Percentiles rank a stretch among this genome's conserved stretches.
Evolutionary conservation across 2,329 filamentous ascomycete species (phyloP).

Genomic region (Seiridium cupressi): DNA sequence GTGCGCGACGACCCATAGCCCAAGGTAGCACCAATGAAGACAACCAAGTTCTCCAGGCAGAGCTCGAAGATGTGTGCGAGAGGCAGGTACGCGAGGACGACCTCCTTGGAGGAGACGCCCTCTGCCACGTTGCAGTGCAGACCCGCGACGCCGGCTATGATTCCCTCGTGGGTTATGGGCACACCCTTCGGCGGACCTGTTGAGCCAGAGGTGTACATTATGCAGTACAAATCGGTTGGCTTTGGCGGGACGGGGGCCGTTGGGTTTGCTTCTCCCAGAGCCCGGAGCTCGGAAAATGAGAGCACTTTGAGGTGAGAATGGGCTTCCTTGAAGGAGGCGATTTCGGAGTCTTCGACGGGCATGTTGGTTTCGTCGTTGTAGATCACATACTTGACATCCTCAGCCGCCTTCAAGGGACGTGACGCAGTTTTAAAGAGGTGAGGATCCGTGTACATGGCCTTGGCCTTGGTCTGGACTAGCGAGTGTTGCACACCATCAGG

Average conservation of each 20-base stretch:
- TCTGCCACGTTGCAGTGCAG: conserved; percentile 75
- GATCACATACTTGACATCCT: conserved; percentile 57
- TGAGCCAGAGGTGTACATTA: conserved; percentile 85
- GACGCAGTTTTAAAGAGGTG: conserved; percentile 65
- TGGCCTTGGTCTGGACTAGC: conserved; percentile 74
- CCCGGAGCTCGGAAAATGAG: conserved; percentile 53
- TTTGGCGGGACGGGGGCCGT: conserved; percentile 69
- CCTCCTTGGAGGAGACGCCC: conserved; percentile 74
- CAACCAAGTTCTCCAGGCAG: conserved; percentile 85
- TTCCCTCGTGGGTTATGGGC: conserved; percentile 74
- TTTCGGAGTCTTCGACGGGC: conserved; percentile 50
- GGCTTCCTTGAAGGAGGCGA: conserved; percentile 55
- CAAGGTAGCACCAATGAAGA: conserved; percentile 88
- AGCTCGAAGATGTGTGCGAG: conserved; percentile 96
- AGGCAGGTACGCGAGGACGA: conserved; percentile 85
- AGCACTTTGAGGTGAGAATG: conserved; percentile 53
- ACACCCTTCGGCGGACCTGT: conserved; percentile 90
- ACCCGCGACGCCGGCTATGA: conserved; percentile 81
- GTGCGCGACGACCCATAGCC: conserved; percentile 92
- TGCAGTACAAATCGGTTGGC: conserved; percentile 77
- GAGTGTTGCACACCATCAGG: conserved; percentile 83
- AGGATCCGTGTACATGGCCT: conserved; percentile 84
- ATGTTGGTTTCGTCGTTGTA: conserved; percentile 57
- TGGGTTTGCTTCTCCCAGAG: conserved; percentile 64
- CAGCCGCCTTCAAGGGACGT: conserved; percentile 54